Evolutionary conservation across 495 filamentous ascomycete genomes (phyloP).

Genomic region (Hypomontagnella submonticulosa): DNA sequence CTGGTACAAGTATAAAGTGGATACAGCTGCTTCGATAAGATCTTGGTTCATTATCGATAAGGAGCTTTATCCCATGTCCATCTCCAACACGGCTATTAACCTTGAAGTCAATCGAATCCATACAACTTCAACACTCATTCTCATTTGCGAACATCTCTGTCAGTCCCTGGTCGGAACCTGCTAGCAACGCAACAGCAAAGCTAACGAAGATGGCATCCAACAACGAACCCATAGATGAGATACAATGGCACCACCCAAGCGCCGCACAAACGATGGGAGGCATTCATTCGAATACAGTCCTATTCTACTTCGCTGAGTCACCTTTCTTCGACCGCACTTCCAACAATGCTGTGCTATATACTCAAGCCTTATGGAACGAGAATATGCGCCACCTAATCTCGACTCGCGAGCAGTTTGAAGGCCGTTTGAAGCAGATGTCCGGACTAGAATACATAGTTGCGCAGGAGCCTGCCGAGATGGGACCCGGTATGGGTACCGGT

Average conservation of each 20-base stretch:
- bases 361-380: constrained; percentile 78
- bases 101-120: no score
- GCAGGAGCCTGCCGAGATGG: constrained; percentile 77
- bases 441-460: constrained; percentile 85
- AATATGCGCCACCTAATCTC: constrained; percentile 66
- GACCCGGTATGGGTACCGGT: constrained; percentile 71
- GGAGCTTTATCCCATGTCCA: background rate
- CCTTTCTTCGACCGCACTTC: constrained; percentile 91
- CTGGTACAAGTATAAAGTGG: no score
- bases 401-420: constrained; percentile 84
- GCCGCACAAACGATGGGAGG: constrained; percentile 68
- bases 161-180: background rate
- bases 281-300: constrained; percentile 73
- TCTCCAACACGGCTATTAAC: no score
- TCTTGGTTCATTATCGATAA: constrained; percentile 1
- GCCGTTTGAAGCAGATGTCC: constrained; percentile 76
- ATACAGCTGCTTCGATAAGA: no score
- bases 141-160: constrained; percentile 1
- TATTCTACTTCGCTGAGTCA: constrained; percentile 89
- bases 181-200: background rate
- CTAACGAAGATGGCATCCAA: constrained; percentile 44
- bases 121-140: background rate
- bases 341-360: constrained; percentile 82
- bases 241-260: constrained; percentile 74
- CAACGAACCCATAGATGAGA: constrained; percentile 77